phyloP scores from a whole-genome alignment of 2,329 filamentous ascomycete species.

The Cladosporium sp. region DNA sequence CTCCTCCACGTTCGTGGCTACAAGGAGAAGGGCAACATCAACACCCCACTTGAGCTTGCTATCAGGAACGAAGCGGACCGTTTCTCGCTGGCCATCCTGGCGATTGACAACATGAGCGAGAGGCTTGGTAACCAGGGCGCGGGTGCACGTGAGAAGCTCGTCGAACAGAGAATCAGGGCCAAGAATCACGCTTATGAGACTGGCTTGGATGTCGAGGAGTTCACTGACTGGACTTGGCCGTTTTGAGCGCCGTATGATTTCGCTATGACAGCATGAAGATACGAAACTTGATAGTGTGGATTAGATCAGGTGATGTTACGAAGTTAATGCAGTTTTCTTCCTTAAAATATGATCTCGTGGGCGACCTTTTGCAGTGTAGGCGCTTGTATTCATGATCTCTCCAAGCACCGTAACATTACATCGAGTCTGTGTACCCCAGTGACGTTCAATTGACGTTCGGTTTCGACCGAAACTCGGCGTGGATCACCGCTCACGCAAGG shows the following conservation, averaged over 20 bases:
- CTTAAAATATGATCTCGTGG: not conserved
- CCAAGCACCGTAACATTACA: not conserved
- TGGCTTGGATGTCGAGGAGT: constrained; percentile 67
- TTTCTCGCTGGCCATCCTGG: constrained; percentile 74
- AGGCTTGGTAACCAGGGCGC: constrained; percentile 64
- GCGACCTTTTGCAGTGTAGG: not conserved
- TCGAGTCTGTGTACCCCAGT: not conserved
- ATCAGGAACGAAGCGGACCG: constrained; percentile 77
- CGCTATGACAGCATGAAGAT: not conserved
- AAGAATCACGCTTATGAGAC: constrained; percentile 67
- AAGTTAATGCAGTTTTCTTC: not conserved
- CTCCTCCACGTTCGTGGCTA: constrained; percentile 77
- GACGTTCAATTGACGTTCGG: not conserved
- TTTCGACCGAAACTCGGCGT: not conserved
- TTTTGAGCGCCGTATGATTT: constrained; percentile 23
- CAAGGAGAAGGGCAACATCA: constrained; percentile 81
- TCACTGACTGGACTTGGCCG: constrained; percentile 68
- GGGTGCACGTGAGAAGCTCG: constrained; percentile 62
- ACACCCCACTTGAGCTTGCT: constrained; percentile 75
- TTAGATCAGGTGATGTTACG: not conserved
- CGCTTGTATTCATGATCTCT: not conserved
- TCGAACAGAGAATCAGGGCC: constrained; percentile 64
- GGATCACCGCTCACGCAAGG: not conserved
- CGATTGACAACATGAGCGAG: constrained; percentile 66
- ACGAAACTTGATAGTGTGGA: not conserved